A percentile compares a stretch with the other conserved stretches of the same genome.
phyloP scores from a whole-genome alignment of 345 rosid species.

The Ricinus communis region DNA sequence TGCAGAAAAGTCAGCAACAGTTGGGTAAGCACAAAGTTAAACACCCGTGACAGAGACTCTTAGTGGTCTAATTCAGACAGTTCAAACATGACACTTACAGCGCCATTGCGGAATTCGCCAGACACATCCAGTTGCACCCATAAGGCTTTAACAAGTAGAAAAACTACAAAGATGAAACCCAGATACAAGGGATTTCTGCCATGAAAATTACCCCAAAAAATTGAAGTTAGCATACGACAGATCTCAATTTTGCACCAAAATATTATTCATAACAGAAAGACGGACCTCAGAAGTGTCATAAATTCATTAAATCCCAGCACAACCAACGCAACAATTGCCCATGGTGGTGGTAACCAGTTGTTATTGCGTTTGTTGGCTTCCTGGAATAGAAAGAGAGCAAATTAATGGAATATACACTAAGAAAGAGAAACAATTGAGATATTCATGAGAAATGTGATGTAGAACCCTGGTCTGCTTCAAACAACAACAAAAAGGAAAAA shows the following conservation, averaged over 20 bases:
- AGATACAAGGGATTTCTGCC: slow-evolving; percentile 94
- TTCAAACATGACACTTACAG: slow-evolving; percentile 50
- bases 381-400: slow-evolving; percentile 42
- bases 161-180: slow-evolving; percentile 61
- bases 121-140: slow-evolving; percentile 95
- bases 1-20: not conserved
- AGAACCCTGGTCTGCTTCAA: not conserved
- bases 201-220: slow-evolving; percentile 13
- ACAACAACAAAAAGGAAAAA: too few relatives aligned
- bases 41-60: not conserved
- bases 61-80: not conserved
- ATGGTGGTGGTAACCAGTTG: slow-evolving; percentile 99
- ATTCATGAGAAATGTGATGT: not conserved
- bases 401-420: not conserved
- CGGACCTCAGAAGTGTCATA: slow-evolving; percentile 92
- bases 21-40: not conserved
- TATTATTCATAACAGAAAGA: slow-evolving; percentile 7
- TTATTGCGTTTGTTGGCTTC: slow-evolving; percentile 91
- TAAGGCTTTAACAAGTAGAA: slow-evolving; percentile 74
- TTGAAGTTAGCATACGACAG: slow-evolving; percentile 16
- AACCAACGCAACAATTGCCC: slow-evolving; percentile 87
- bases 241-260: slow-evolving; percentile 1
- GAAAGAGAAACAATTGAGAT: not conserved
- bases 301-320: slow-evolving; percentile 97
- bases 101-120: slow-evolving; percentile 81